These are phyloP conservation scores for Botrytis deweyae DNA, from an alignment of 2,329 filamentous ascomycete species.

Conservation along the genomic window DNA sequence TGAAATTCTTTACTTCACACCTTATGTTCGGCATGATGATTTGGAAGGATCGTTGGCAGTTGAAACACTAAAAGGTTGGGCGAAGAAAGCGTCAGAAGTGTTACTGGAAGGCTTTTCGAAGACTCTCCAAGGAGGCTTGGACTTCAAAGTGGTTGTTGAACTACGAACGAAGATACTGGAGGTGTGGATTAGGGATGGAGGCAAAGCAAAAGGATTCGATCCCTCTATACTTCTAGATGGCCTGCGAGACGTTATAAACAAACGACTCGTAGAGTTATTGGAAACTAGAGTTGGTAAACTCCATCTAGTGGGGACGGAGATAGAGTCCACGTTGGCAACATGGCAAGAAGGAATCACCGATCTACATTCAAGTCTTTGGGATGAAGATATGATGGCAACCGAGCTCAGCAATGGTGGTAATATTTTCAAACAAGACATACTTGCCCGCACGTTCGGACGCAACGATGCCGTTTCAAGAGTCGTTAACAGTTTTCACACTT, in stretches of 20 bases:
- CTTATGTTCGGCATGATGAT: slow-evolving; percentile 82
- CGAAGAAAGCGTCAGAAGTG: slow-evolving; percentile 56
- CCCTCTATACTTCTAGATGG: slow-evolving; percentile 66
- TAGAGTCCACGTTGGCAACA: slow-evolving; percentile 58
- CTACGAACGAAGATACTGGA: slow-evolving; percentile 69
- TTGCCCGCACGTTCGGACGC: slow-evolving; percentile 69
- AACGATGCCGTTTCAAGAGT: slow-evolving; percentile 64
- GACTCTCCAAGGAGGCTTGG: slow-evolving; percentile 57
- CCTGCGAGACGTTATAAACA: slow-evolving; percentile 67
- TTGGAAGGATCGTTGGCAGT: slow-evolving; percentile 59
- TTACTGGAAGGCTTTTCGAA: slow-evolving; percentile 62
- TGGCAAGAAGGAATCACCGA: slow-evolving; percentile 58
- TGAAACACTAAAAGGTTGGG: slow-evolving; percentile 64
- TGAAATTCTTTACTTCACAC: slow-evolving; percentile 80
- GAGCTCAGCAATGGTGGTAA: slow-evolving; percentile 65
- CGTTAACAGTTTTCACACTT: slow-evolving; percentile 64
- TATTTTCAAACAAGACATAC: slow-evolving; percentile 66
- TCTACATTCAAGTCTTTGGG: slow-evolving; percentile 63
- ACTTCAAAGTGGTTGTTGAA: slow-evolving; percentile 68
- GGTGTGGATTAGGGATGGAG: slow-evolving; percentile 71
- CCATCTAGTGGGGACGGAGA: slow-evolving; percentile 61
- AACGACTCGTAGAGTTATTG: slow-evolving; percentile 62
- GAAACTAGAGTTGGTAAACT: slow-evolving; percentile 64
- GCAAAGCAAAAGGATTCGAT: slow-evolving; percentile 64
- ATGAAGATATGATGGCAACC: slow-evolving; percentile 58